phyloP scores from a whole-genome alignment of 371 early-diverging fungal genomes.

The Circinella minor region DNA sequence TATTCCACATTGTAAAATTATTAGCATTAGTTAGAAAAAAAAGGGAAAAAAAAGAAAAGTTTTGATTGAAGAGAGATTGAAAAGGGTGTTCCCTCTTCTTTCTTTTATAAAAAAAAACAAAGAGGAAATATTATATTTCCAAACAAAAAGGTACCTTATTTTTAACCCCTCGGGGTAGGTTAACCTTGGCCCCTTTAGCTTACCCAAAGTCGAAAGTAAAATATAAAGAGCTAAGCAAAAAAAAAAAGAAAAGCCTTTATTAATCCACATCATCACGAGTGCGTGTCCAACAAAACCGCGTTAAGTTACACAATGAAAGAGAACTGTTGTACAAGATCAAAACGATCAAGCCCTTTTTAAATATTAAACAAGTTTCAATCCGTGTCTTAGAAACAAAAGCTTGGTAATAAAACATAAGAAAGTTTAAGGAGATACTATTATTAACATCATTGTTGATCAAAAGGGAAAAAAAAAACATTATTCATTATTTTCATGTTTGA shows the following conservation, averaged over 20 bases:
- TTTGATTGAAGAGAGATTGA: neutral
- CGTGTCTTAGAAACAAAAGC: too few relatives aligned
- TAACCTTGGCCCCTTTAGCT: neutral
- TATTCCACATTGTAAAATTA: neutral
- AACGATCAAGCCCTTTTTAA: neutral
- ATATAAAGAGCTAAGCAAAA: neutral
- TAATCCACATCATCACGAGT: constrained; percentile 3
- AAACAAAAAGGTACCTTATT: neutral
- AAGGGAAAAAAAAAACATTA: too few relatives aligned
- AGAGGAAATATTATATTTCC: neutral
- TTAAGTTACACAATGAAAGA: constrained; percentile 2
- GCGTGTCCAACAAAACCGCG: neutral
- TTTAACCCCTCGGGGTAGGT: constrained; percentile 1
- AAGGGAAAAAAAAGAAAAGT: neutral
- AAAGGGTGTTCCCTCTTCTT: neutral
- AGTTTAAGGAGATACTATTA: too few relatives aligned
- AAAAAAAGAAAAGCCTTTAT: neutral
- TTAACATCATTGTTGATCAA: too few relatives aligned
- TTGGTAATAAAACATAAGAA: too few relatives aligned
- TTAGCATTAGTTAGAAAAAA: neutral
- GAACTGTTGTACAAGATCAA: constrained; percentile 7
- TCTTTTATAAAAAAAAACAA: neutral
- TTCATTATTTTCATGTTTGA: too few relatives aligned
- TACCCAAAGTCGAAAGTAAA: neutral
- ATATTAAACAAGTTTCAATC: neutral